A percentile compares a stretch with the other conserved stretches of the same genome.
phyloP scores from a whole-genome alignment of 2,329 filamentous ascomycete species.

The Tothia fuscella region DNA sequence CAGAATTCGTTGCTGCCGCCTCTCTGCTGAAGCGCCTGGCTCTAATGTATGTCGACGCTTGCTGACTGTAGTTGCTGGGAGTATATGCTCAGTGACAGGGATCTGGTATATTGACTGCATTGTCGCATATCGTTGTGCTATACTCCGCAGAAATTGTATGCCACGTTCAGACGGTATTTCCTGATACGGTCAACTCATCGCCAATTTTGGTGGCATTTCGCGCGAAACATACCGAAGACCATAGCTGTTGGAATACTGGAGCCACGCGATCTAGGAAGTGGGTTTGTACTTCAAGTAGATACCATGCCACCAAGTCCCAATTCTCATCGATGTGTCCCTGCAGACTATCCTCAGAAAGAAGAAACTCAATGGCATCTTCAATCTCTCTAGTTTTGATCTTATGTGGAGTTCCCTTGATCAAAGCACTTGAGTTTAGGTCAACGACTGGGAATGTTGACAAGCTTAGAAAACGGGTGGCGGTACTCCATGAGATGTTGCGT shows the following conservation, averaged over 20 bases:
- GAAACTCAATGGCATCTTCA: conserved; percentile 24
- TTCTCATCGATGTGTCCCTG: conserved; percentile 45
- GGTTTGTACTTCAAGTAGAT: conserved; percentile 29
- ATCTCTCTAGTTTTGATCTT: conserved; percentile 18
- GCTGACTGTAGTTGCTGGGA: conserved; percentile 11
- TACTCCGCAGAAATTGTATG: background rate
- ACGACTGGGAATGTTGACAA: conserved; percentile 16
- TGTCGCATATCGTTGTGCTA: conserved; percentile 25
- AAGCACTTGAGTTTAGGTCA: background rate
- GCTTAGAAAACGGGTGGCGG: conserved; percentile 32
- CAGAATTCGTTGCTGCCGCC: background rate
- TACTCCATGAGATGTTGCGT: conserved; percentile 33
- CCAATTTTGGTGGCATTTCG: background rate
- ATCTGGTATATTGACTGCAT: conserved; percentile 2
- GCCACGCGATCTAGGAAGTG: conserved; percentile 28
- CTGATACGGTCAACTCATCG: conserved; percentile 5
- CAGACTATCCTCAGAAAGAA: conserved; percentile 27
- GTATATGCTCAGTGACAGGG: conserved; percentile 5
- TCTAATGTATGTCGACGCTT: background rate
- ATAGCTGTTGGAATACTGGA: conserved; percentile 19
- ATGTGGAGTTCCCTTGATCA: conserved; percentile 13
- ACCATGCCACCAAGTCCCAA: conserved; percentile 27
- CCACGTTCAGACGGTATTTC: conserved; percentile 14
- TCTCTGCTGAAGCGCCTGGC: background rate
- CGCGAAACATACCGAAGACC: conserved; percentile 15